These are phyloP conservation scores for Botryosphaeria dothidea DNA, from an alignment of 2,329 filamentous ascomycete species.

Conservation along the genomic window DNA sequence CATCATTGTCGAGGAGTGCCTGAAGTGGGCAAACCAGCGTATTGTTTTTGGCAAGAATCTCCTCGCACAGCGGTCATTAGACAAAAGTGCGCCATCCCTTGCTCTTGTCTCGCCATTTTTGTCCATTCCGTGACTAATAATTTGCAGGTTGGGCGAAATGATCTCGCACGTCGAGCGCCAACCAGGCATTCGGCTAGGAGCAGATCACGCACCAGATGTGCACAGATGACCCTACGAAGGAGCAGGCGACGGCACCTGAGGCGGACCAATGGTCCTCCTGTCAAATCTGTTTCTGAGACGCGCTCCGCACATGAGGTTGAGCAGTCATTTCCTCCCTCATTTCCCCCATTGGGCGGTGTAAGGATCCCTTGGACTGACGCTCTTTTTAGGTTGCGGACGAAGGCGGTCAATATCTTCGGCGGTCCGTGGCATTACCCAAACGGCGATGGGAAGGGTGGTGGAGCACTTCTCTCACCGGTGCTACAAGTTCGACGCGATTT, in stretches of 20 bases:
- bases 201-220: constrained; percentile 86
- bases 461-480: constrained; percentile 85
- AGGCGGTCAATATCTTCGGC: constrained; percentile 81
- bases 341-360: not conserved
- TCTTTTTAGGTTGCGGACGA: constrained; percentile 67
- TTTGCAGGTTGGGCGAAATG: constrained; percentile 73
- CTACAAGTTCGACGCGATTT: constrained; percentile 70
- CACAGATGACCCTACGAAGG: constrained; percentile 75
- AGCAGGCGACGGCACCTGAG: constrained; percentile 75
- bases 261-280: constrained; percentile 77
- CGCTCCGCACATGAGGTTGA: constrained; percentile 69
- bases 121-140: not conserved
- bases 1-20: constrained; percentile 75
- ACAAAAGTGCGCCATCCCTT: constrained; percentile 62
- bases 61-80: constrained; percentile 77
- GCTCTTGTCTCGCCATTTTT: not conserved
- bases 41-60: constrained; percentile 81
- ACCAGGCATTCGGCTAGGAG: constrained; percentile 85
- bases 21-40: constrained; percentile 88
- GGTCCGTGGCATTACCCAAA: constrained; percentile 77
- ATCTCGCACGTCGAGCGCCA: constrained; percentile 78
- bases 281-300: constrained; percentile 79
- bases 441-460: constrained; percentile 78
- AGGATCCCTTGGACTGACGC: not conserved
- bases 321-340: no score